Evolutionary conservation across 257 asterid species (phyloP).

Genomic region (Ocimum tenuiflorum): DNA sequence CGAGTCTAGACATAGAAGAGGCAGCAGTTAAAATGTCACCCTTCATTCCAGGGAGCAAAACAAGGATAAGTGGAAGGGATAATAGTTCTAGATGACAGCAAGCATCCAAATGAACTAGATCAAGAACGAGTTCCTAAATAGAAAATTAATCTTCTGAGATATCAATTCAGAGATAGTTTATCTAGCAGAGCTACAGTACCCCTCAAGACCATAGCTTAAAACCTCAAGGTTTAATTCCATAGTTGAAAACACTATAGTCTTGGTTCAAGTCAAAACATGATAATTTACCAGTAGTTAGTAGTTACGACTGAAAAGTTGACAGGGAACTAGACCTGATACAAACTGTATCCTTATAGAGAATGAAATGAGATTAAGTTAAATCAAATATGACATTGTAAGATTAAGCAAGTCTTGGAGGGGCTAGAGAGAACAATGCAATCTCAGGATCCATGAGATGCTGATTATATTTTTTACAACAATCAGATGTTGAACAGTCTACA

Average conservation of each 20-base stretch:
- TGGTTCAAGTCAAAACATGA: neutral
- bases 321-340: neutral
- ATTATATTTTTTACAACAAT: neutral
- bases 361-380: neutral
- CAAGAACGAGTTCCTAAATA: neutral
- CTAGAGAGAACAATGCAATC: conserved; percentile 6
- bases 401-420: neutral
- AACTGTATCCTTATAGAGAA: neutral
- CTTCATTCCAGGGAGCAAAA: neutral
- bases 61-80: conserved; percentile 3
- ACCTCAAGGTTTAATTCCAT: neutral
- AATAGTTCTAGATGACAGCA: conserved; percentile 8
- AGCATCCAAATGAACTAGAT: neutral
- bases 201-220: neutral
- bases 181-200: conserved; percentile 9
- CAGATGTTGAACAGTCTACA: conserved; percentile 18
- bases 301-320: neutral
- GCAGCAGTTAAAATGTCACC: conserved; percentile 3
- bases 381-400: neutral
- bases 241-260: neutral
- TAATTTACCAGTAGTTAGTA: neutral
- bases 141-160: neutral
- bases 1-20: neutral
- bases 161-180: neutral
- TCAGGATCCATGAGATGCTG: conserved; percentile 3